A percentile compares a stretch with the other conserved stretches of the same genome.
Conservation (phyloP, 108 stramenopile genomes). For the Schizochytrium sp. region DNA sequence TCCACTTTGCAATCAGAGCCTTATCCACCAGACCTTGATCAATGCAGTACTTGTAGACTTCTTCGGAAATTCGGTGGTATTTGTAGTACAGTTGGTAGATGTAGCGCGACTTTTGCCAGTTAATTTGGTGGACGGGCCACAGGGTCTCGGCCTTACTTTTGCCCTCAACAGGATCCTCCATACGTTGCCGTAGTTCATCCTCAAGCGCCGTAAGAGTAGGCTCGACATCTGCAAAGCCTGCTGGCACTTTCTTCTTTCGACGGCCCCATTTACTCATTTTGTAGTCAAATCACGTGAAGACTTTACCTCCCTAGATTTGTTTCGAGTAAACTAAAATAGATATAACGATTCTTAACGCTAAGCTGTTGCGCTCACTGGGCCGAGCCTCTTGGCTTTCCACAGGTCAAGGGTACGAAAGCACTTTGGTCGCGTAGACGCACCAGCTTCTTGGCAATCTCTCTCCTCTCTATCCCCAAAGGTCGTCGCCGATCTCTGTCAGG, state of each 20-base stretch:
- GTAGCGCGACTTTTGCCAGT: slow-evolving; percentile 95
- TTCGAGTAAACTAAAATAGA: not conserved
- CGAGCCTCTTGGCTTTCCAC: not conserved
- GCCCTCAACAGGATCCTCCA: slow-evolving; percentile 95
- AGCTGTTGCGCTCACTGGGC: not conserved
- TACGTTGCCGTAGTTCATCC: slow-evolving; percentile 95
- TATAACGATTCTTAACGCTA: not conserved
- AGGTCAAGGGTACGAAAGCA: not conserved
- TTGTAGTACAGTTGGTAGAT: slow-evolving; percentile 99
- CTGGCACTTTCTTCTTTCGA: slow-evolving; percentile 77
- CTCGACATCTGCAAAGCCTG: slow-evolving; percentile 91
- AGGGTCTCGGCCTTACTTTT: slow-evolving; percentile 96
- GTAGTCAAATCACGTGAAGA: not conserved
- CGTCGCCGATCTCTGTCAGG: too few species aligned
- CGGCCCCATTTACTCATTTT: slow-evolving; percentile 64
- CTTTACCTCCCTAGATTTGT: not conserved
- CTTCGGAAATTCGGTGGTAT: slow-evolving; percentile 85
- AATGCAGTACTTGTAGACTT: slow-evolving; percentile 97
- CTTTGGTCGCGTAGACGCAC: not conserved
- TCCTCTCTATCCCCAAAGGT: not conserved
- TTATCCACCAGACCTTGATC: slow-evolving; percentile 95
- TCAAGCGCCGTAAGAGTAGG: slow-evolving; percentile 96
- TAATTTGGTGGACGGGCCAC: slow-evolving; percentile 99
- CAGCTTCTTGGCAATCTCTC: not conserved
- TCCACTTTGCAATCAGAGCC: slow-evolving; percentile 98